Base-by-base conservation (phyloP, 1,139 yeast species). In the Pichia sp. region DNA sequence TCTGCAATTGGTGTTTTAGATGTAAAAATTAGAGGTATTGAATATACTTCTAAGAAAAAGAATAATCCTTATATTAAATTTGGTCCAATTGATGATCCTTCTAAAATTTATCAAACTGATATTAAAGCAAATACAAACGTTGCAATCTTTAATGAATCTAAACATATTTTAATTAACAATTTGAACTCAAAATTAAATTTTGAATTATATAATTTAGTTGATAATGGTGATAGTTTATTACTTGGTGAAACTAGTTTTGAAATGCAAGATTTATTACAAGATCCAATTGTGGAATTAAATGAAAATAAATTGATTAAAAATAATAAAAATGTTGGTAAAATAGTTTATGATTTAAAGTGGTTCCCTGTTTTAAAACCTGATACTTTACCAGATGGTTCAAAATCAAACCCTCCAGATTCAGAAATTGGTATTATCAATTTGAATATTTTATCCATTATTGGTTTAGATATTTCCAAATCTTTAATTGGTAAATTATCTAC, bases 371-470 rank as follows among this genome's bases (percentile, higher is more conserved):
- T 76, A 44, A 65, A 67, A 37, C 20, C 48, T 6, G 61, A 63
- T 46, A 63, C 55, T 10, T 64, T 72, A 51, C 74, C 68, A 34
- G 79, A 74, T 51, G 79, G 80, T 37, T 61, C 71, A 14, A 70
- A 66, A 49, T 74, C 69, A 48, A 67, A 64, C 53, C 63, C 52
- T 56, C 74, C 70, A n/a, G 82, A 77, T 42, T 61, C 78, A 7
- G 85, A 80, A 54, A 76, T 77, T 42, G 93, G 91, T 65, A 77
- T 83, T 45, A 65, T 81, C 63, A 82, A 80, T 56, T 61, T 91
- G 41, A 74, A 76, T 20, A 68, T 91, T 43, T 81, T 82, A 51
- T 81, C 80, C 52, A 91, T 88, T 35, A 75, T 75, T 50, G 76
- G 79, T 44, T 71, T 91, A 57, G 93, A 85, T 55, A 65, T 73